Percentiles rank a stretch among this genome's conserved stretches.
Evolutionary conservation across 1,139 yeast species (phyloP).

Genomic region (Scheffersomyces illinoinensis): DNA sequence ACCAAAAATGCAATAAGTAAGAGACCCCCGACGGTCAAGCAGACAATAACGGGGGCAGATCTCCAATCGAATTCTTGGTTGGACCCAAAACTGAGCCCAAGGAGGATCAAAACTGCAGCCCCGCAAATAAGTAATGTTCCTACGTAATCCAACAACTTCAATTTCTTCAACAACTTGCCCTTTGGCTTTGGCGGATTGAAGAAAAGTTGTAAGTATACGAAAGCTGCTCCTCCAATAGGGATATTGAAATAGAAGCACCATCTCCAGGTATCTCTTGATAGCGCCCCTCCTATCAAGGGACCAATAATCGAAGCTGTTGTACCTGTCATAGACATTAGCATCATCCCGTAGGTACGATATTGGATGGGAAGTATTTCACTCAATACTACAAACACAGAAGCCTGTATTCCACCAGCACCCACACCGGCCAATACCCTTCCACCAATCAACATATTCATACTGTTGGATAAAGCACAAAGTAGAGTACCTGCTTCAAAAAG

Average conservation of each 20-base stretch:
- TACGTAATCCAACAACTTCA: slow-evolving; percentile 14
- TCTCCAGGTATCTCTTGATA: slow-evolving; percentile 22
- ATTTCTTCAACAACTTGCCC: slow-evolving; percentile 6
- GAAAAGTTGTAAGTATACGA: slow-evolving; percentile 11
- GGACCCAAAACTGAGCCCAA: slow-evolving; percentile 20
- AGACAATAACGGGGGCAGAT: slow-evolving; percentile 17
- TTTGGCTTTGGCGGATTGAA: slow-evolving; percentile 19
- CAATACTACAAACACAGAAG: slow-evolving; percentile 13
- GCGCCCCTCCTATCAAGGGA: slow-evolving; percentile 27
- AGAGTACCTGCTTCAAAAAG: slow-evolving; percentile 16
- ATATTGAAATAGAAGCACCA: slow-evolving; percentile 29
- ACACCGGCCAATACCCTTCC: slow-evolving; percentile 16
- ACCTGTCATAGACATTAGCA: slow-evolving; percentile 19
- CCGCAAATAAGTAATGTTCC: slow-evolving; percentile 15
- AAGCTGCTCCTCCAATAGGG: slow-evolving; percentile 24
- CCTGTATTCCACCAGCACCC: slow-evolving; percentile 17
- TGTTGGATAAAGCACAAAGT: slow-evolving; percentile 12
- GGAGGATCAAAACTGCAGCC: slow-evolving; percentile 18
- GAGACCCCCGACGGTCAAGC: slow-evolving; percentile 16
- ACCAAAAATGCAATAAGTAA: slow-evolving; percentile 10
- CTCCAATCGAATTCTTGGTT: slow-evolving; percentile 16
- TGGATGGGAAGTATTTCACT: slow-evolving; percentile 23
- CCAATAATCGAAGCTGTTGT: slow-evolving; percentile 24
- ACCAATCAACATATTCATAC: slow-evolving; percentile 16
- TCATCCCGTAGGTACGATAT: slow-evolving; percentile 17